Evolutionary conservation across 148 eudicot genomes (phyloP), one percentile per base, ranked within the genome.

Genomic region (Tetragonia tetragonoides): DNA sequence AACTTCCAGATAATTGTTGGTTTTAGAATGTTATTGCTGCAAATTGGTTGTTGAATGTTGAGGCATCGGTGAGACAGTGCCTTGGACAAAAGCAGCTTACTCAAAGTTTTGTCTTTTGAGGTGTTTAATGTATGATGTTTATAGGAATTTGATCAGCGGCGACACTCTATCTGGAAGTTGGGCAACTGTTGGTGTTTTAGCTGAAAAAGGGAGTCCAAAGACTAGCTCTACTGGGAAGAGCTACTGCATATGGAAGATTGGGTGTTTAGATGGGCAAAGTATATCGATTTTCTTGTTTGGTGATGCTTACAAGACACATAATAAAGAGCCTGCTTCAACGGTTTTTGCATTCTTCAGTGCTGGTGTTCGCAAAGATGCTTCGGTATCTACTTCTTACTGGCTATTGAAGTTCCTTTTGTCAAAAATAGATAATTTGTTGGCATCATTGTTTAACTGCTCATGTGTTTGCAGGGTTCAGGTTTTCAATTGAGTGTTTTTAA

Each of bases 101-200:
- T 80, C 66, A 47, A 47, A 24, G 17, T 76, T 49, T 15, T 18
- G 49, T 28, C 6, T 65, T 74, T 21, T n/a, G 57, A 39, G 28
- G 47, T 23, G 62, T 46, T 72, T 62, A 14, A 80, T 68, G 67
- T 57, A 63, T 54, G 66, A 40, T 81, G 54, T 54, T 76, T 80
- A 65, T 71, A 95, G 99, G 89, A 95, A 95, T 85, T 75, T 90
- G 79, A 78, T 93, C 47, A 85, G 57, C 20, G 97, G 99, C 72
- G 99, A 93, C 70, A 91, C 91, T 53, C 84, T 93, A 51, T 86
- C 91, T 57, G 99, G 99, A 73, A 90, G 97, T 86, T 95, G 99
- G 99, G 97, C 97, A 73, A 95, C 99, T 53, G 87, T 90, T 77
- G 99, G 99, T 51, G 90, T 95, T 74, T 66, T 95, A 81, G 80